Conservation (phyloP, 805 yeast species). For the Candida peoriensis region DNA sequence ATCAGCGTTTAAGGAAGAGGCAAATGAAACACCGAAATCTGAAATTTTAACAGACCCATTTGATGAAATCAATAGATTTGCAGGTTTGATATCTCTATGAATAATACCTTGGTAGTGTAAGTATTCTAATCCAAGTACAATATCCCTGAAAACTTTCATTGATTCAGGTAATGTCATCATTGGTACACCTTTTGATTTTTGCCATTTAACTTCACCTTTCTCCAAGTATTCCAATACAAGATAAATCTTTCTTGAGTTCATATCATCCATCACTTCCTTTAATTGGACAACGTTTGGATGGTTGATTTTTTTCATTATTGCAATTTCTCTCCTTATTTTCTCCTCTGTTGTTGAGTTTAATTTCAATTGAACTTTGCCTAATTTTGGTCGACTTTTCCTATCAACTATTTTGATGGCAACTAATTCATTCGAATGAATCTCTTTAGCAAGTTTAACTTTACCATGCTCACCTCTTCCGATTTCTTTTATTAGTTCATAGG, state of each 20-base stretch:
- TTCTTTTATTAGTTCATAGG: constrained; percentile 83
- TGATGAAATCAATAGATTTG: constrained; percentile 69
- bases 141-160: constrained; percentile 73
- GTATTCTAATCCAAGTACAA: constrained; percentile 83
- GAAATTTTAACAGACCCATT: constrained; percentile 81
- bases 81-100: constrained; percentile 95
- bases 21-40: constrained; percentile 95
- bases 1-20: constrained; percentile 34
- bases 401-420: constrained; percentile 96
- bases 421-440: constrained; percentile 51
- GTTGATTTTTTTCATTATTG: constrained; percentile 85
- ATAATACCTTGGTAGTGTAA: constrained; percentile 86
- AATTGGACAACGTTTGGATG: constrained; percentile 92
- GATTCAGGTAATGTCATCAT: constrained; percentile 62
- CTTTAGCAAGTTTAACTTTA: constrained; percentile 88
- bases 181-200: constrained; percentile 52
- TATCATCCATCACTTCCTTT: constrained; percentile 84
- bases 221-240: constrained; percentile 86
- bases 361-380: constrained; percentile 41
- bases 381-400: constrained; percentile 54
- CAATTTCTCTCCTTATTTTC: constrained; percentile 79
- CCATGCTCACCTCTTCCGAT: constrained; percentile 98
- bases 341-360: constrained; percentile 53
- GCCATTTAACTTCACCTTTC: constrained; percentile 91
- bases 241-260: constrained; percentile 77